Evolutionary conservation across 371 early-diverging fungal genomes (phyloP).

Genomic region (Mortierella sp.): DNA sequence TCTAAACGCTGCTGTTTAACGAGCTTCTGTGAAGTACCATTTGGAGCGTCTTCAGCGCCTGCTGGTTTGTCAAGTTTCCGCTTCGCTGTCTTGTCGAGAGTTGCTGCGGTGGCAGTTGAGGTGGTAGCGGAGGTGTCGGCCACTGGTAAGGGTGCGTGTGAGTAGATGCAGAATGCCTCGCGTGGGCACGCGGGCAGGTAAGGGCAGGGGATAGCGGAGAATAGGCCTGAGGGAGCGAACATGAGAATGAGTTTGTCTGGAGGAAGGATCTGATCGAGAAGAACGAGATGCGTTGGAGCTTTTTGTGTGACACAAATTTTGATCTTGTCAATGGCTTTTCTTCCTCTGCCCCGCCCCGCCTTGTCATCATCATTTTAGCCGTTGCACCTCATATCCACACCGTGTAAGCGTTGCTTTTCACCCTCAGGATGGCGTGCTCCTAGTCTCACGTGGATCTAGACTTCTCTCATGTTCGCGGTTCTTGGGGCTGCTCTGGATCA

Average conservation of each 20-base stretch:
- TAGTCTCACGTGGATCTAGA: too few species aligned
- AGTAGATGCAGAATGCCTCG: slow-evolving; percentile 38
- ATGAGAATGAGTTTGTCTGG: slow-evolving; percentile 7
- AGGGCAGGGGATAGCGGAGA: slow-evolving; percentile 38
- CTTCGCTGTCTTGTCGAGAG: slow-evolving; percentile 1
- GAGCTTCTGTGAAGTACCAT: not conserved
- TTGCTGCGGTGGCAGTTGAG: slow-evolving; percentile 5
- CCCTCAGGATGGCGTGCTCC: too few species aligned
- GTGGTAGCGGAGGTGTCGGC: not conserved
- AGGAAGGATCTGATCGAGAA: not conserved
- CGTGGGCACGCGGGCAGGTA: slow-evolving; percentile 34
- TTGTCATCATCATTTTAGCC: too few species aligned
- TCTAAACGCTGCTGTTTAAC: not conserved
- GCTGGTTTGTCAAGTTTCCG: slow-evolving; percentile 7
- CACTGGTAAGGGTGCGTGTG: slow-evolving; percentile 8
- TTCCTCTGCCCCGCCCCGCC: too few species aligned
- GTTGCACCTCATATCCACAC: too few species aligned
- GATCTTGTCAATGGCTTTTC: too few species aligned
- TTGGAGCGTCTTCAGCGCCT: not conserved
- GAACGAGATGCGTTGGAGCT: too few species aligned
- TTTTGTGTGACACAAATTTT: too few species aligned
- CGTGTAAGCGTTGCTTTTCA: too few species aligned
- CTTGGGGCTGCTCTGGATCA: too few species aligned
- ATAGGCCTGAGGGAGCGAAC: slow-evolving; percentile 45
- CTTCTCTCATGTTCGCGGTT: too few species aligned